Percentiles rank a stretch among this genome's conserved stretches.
These are phyloP conservation scores for Chaetomiaceae sp. DNA, from an alignment of 2,329 filamentous ascomycete species.

Conservation along the genomic window DNA sequence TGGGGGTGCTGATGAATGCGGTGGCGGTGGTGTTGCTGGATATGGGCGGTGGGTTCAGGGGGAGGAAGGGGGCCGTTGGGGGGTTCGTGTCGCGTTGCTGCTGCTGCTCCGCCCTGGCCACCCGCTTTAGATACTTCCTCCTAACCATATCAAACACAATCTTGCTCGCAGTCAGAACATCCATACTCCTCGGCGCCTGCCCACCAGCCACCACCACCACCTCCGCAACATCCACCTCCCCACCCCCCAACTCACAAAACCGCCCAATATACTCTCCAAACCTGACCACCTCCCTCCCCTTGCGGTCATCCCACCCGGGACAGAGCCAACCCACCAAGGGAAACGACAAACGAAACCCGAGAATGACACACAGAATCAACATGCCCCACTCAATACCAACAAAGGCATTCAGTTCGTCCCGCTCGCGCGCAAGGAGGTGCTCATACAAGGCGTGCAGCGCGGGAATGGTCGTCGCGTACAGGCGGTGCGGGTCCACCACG, in stretches of 20 bases:
- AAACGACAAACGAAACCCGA: slow-evolving; percentile 45
- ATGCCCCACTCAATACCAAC: slow-evolving; percentile 40
- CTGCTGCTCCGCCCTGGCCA: slow-evolving; percentile 31
- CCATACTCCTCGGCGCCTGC: slow-evolving; percentile 31
- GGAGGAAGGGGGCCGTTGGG: too few species aligned
- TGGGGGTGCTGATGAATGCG: background rate
- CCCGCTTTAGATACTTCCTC: slow-evolving; percentile 41
- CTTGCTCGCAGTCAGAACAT: slow-evolving; percentile 42
- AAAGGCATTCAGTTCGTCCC: slow-evolving; percentile 34
- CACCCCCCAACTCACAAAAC: slow-evolving; percentile 31
- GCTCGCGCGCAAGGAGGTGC: slow-evolving; percentile 21
- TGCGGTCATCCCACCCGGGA: slow-evolving; percentile 35
- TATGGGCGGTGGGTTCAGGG: too few species aligned
- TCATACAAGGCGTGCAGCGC: slow-evolving; percentile 28
- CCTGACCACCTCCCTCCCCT: slow-evolving; percentile 36
- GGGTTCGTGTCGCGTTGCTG: too few species aligned
- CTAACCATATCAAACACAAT: slow-evolving; percentile 44
- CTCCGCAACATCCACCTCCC: slow-evolving; percentile 6
- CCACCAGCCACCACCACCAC: slow-evolving; percentile 11
- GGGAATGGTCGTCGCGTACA: slow-evolving; percentile 19
- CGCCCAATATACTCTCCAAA: slow-evolving; percentile 37
- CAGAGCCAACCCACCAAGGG: slow-evolving; percentile 34
- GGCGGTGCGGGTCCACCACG: slow-evolving; percentile 15
- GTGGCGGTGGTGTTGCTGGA: background rate
- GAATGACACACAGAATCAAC: slow-evolving; percentile 38